A percentile compares a stretch with the other conserved stretches of the same genome.
phyloP scores from a whole-genome alignment of 768 basidiomycete species.

The Termitomyces sp. region DNA sequence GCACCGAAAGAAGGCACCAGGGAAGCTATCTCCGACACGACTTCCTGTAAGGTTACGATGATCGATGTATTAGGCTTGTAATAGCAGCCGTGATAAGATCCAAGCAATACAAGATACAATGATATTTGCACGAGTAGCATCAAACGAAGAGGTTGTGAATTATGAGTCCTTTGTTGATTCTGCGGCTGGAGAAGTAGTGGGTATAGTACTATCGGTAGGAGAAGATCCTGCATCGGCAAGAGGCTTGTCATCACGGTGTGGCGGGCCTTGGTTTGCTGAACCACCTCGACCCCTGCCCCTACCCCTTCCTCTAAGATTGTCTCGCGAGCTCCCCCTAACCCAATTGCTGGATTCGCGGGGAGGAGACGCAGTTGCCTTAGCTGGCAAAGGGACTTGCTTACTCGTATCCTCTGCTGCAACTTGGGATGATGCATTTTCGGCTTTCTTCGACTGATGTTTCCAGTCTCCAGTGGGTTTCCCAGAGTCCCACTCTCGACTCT shows the following conservation, averaged over 20 bases:
- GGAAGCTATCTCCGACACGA: slow-evolving; percentile 4
- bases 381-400: slow-evolving; percentile 1
- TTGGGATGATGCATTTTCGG: slow-evolving; percentile 7
- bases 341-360: slow-evolving; percentile 16
- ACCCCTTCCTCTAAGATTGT: slow-evolving; percentile 22
- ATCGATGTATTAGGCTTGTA: neutral
- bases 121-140: neutral
- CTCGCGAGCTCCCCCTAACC: slow-evolving; percentile 25
- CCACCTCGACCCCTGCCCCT: slow-evolving; percentile 34
- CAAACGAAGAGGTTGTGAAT: neutral
- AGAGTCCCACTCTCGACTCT: slow-evolving; percentile 81
- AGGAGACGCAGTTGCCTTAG: neutral
- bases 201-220: neutral
- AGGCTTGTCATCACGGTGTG: neutral
- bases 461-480: slow-evolving; percentile 45
- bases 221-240: neutral
- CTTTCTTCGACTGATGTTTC: slow-evolving; percentile 20
- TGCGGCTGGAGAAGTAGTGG: slow-evolving; percentile 4
- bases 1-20: neutral
- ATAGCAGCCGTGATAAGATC: slow-evolving; percentile 3
- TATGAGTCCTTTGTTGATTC: slow-evolving; percentile 3
- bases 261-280: neutral
- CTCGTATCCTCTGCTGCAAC: slow-evolving; percentile 6
- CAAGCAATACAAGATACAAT: slow-evolving; percentile 9
- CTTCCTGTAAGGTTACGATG: slow-evolving; percentile 7